Percentiles rank a stretch among this genome's conserved stretches.
Conservation (phyloP, 2,329 filamentous ascomycete species). For the Aureobasidium melanogenum region DNA sequence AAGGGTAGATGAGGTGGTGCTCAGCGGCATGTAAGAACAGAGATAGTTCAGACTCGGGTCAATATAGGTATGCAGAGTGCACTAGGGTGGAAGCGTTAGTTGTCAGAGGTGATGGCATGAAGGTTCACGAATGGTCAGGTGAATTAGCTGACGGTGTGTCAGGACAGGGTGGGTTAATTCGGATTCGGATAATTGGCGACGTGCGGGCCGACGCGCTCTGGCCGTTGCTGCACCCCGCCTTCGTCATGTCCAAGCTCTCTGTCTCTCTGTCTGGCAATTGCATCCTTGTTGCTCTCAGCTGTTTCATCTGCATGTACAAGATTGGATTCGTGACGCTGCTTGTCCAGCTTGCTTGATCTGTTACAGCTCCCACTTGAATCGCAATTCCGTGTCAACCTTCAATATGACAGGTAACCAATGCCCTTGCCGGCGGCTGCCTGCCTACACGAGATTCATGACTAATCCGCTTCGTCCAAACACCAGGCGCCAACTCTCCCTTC, state of each 20-base stretch:
- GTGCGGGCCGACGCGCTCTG: neutral
- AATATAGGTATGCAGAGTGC: neutral
- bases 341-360: neutral
- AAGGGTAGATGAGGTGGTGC: neutral
- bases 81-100: neutral
- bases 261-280: neutral
- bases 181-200: neutral
- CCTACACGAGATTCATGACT: neutral
- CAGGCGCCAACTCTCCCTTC: slow-evolving; percentile 9
- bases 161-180: slow-evolving; percentile 28
- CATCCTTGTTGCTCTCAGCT: neutral
- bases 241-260: neutral
- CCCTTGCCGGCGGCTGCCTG: neutral
- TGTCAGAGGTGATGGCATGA: neutral
- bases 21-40: neutral
- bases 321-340: neutral
- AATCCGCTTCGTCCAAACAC: neutral
- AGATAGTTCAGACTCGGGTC: neutral
- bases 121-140: slow-evolving; percentile 20
- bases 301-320: neutral
- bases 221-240: neutral
- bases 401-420: neutral
- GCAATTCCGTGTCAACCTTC: neutral
- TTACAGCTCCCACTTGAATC: neutral
- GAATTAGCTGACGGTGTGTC: slow-evolving; percentile 16